Evolutionary conservation across 2,329 filamentous ascomycete species (phyloP).

Genomic region (Diatrype stigma): DNA sequence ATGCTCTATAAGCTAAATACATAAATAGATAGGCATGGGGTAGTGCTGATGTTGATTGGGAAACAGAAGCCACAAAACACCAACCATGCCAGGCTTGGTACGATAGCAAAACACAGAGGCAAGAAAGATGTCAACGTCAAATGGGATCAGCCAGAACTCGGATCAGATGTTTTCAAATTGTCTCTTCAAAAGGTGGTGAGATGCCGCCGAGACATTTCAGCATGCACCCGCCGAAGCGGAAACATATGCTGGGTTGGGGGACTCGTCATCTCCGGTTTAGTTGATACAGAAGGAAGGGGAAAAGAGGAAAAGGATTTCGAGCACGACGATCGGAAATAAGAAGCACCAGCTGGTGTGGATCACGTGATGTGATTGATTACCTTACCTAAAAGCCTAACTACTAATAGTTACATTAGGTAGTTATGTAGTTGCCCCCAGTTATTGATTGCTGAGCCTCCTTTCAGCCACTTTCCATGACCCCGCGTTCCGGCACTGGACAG

Average conservation of each 20-base stretch:
- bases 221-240: slow-evolving; percentile 54
- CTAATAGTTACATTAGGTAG: too few species aligned
- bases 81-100: not conserved
- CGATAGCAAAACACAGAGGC: not conserved
- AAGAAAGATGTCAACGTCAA: slow-evolving; percentile 18
- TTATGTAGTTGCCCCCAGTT: too few species aligned
- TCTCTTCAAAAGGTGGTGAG: slow-evolving; percentile 58
- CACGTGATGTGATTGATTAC: too few species aligned
- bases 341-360: not conserved
- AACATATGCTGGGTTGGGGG: slow-evolving; percentile 54
- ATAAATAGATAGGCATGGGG: too few species aligned
- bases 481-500: too few species aligned
- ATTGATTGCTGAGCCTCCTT: too few species aligned
- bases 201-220: slow-evolving; percentile 61
- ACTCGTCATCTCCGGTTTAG: slow-evolving; percentile 79
- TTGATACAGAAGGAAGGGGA: slow-evolving; percentile 57
- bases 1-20: too few species aligned
- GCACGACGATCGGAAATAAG: not conserved
- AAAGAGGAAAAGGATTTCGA: slow-evolving; percentile 17
- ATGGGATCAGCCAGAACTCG: slow-evolving; percentile 23
- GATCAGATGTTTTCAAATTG: slow-evolving; percentile 65
- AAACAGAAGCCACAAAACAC: not conserved
- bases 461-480: too few species aligned
- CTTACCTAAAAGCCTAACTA: too few species aligned
- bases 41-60: too few species aligned